phyloP scores from a whole-genome alignment of 768 basidiomycete genomes.

The Saitozyma podzolica region DNA sequence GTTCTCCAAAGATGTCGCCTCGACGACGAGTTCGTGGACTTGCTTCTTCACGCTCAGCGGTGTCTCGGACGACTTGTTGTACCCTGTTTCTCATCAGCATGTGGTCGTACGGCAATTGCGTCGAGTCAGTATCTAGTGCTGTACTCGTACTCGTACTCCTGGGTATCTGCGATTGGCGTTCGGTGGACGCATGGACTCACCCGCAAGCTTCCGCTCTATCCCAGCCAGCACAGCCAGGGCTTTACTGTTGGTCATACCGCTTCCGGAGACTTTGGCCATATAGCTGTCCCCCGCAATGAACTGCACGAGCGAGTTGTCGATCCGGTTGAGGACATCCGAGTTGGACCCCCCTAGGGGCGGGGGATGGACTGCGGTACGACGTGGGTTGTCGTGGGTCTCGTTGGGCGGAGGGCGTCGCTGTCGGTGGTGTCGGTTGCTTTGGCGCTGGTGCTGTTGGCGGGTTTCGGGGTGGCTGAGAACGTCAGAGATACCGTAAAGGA shows the following conservation, averaged over 20 bases:
- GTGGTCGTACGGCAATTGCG: too few relatives aligned
- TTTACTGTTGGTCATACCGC: conserved; percentile 46
- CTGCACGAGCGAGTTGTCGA: conserved; percentile 29
- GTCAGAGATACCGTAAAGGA: background rate
- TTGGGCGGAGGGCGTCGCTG: background rate
- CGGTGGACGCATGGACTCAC: conserved; percentile 14
- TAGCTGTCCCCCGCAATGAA: conserved; percentile 38
- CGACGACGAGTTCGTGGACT: conserved; percentile 46
- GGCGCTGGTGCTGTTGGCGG: background rate
- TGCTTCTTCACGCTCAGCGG: conserved; percentile 38
- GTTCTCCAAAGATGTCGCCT: conserved; percentile 48
- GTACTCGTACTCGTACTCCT: background rate
- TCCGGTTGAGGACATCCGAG: conserved; percentile 24
- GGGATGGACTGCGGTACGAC: conserved; percentile 21
- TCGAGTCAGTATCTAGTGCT: background rate
- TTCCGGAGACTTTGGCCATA: conserved; percentile 36
- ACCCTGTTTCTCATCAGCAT: conserved; percentile 15
- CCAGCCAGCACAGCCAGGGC: conserved; percentile 46
- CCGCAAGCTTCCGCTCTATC: conserved; percentile 50
- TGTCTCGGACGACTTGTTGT: conserved; percentile 24
- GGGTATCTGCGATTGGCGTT: background rate
- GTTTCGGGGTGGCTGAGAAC: conserved; percentile 2
- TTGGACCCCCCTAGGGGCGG: conserved; percentile 5
- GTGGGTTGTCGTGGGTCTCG: conserved; percentile 3
- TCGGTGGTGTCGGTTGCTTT: too few relatives aligned